Conservation (phyloP, 192 early-diverging fungal genomes). For the Nowakowskiella sp. region DNA sequence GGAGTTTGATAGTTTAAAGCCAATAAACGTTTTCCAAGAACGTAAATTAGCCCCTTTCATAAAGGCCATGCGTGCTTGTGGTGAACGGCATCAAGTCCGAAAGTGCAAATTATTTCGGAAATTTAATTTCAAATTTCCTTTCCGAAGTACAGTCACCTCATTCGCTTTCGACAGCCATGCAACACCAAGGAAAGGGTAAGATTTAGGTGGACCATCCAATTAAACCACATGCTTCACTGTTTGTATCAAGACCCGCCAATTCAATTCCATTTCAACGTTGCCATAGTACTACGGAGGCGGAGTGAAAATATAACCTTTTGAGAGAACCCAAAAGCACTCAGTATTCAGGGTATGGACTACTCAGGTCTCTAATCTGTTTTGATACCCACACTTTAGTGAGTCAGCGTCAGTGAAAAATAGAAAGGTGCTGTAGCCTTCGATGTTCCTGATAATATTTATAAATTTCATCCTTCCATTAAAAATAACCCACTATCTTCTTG, state of each 20-base stretch:
- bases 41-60: conserved; percentile 13
- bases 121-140: too few relatives aligned
- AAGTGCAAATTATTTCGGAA: too few relatives aligned
- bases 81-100: conserved; percentile 3
- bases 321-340: too few relatives aligned
- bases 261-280: conserved; percentile 3
- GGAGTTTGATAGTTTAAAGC: too few relatives aligned
- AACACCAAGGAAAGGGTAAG: too few relatives aligned
- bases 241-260: not conserved
- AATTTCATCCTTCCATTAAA: conserved; percentile 12
- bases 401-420: conserved; percentile 16
- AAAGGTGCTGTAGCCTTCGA: conserved; percentile 5
- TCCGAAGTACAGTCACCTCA: too few relatives aligned
- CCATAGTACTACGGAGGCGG: conserved; percentile 9
- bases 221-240: conserved; percentile 11
- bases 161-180: too few relatives aligned
- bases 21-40: conserved; percentile 13
- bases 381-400: conserved; percentile 14
- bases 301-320: conserved; percentile 1
- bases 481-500: too few relatives aligned
- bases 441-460: conserved; percentile 13
- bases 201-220: too few relatives aligned
- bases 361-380: conserved; percentile 17
- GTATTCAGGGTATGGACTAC: conserved; percentile 16
- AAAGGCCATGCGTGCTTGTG: conserved; percentile 17